Evolutionary conservation across 768 basidiomycete species (phyloP).

Genomic region (Pholiota microspora): DNA sequence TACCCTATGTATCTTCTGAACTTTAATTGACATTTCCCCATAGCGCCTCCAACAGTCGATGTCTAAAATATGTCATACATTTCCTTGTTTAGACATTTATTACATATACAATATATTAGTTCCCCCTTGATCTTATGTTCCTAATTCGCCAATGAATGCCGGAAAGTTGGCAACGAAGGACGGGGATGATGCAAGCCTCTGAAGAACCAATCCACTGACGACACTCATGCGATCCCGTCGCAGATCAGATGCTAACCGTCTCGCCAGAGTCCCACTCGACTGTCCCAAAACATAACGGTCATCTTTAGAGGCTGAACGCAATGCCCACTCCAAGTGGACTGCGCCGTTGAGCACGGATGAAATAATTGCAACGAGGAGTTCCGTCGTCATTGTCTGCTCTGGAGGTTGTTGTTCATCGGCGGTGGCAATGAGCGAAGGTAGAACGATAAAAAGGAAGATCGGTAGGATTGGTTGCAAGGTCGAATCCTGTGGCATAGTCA

Average conservation of each 20-base stretch:
- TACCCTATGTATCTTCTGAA: constrained; percentile 2
- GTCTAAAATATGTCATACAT: constrained; percentile 31
- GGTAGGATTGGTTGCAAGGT: constrained; percentile 63
- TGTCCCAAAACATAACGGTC: constrained; percentile 55
- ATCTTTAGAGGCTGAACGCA: constrained; percentile 51
- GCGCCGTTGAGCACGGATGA: constrained; percentile 66
- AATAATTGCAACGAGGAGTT: constrained; percentile 64
- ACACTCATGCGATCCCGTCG: constrained; percentile 46
- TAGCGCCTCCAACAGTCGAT: constrained; percentile 46
- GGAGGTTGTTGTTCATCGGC: constrained; percentile 52
- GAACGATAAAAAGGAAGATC: constrained; percentile 65
- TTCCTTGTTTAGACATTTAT: constrained; percentile 7
- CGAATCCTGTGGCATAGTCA: constrained; percentile 58
- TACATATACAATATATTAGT: constrained; percentile 13
- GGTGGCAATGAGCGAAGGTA: constrained; percentile 55
- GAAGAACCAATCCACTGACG: constrained; percentile 52
- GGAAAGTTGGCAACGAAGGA: constrained; percentile 76
- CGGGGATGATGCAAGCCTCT: constrained; percentile 59
- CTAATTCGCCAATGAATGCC: constrained; percentile 49
- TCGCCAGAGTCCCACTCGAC: constrained; percentile 60
- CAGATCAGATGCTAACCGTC: constrained; percentile 63
- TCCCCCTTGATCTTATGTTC: constrained; percentile 17
- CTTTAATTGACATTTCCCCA: constrained; percentile 10
- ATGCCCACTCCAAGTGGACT: constrained; percentile 69
- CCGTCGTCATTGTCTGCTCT: constrained; percentile 57